These are phyloP conservation scores for Phialocephala subalpina DNA, from an alignment of 2,329 filamentous ascomycete species.

Conservation along the genomic window DNA sequence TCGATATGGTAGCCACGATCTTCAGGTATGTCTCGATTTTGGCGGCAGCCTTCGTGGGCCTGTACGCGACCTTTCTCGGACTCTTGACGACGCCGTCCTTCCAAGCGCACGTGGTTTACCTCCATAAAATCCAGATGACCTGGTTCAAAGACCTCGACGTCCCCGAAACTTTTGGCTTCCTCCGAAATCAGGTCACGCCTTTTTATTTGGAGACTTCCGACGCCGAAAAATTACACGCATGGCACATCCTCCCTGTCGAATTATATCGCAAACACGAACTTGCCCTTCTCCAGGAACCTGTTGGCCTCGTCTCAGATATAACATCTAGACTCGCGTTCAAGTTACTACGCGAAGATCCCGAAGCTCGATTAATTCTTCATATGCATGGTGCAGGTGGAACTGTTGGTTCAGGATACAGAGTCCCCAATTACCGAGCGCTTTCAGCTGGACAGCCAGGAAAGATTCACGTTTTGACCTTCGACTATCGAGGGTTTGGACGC, in stretches of 20 bases:
- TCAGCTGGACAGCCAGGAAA: slow-evolving; percentile 71
- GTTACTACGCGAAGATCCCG: slow-evolving; percentile 67
- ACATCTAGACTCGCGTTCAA: slow-evolving; percentile 55
- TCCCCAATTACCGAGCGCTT: slow-evolving; percentile 78
- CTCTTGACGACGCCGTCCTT: slow-evolving; percentile 52
- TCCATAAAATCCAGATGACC: slow-evolving; percentile 77
- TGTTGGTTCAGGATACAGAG: slow-evolving; percentile 74
- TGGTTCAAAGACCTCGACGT: slow-evolving; percentile 76
- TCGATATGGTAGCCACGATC: slow-evolving; percentile 7
- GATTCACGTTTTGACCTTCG: slow-evolving; percentile 82
- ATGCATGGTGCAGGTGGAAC: slow-evolving; percentile 54
- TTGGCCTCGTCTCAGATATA: slow-evolving; percentile 24
- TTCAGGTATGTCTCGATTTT: slow-evolving; percentile 38
- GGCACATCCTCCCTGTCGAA: slow-evolving; percentile 85
- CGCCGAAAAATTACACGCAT: slow-evolving; percentile 79
- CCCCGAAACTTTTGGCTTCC: slow-evolving; percentile 83
- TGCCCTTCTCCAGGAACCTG: slow-evolving; percentile 57
- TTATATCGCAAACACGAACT: slow-evolving; percentile 76
- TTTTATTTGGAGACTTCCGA: slow-evolving; percentile 79
- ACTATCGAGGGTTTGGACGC: slow-evolving; percentile 87
- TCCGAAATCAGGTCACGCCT: slow-evolving; percentile 79
- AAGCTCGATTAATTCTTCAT: slow-evolving; percentile 64
- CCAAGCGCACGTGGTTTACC: slow-evolving; percentile 73
- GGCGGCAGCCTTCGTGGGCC: slow-evolving; percentile 37
- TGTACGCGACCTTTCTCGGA: slow-evolving; percentile 54